Conservation (phyloP, 2,329 filamentous ascomycete species). For the Esteya vermicola region DNA sequence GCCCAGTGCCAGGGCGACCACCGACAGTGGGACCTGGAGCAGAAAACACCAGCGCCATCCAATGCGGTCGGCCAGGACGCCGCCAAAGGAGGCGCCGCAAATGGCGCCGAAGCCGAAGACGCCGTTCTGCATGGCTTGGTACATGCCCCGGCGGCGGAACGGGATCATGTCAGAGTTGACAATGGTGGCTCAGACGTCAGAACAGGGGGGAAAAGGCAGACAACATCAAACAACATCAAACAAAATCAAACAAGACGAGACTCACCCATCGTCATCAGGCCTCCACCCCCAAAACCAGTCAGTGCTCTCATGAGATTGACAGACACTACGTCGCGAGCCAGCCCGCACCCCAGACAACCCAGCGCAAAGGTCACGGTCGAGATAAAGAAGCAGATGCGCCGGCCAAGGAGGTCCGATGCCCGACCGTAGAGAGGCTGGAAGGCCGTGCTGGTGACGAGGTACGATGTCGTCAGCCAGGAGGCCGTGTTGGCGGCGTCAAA, state of each 20-base stretch:
- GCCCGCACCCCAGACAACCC: conserved; percentile 36
- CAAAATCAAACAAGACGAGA: not conserved
- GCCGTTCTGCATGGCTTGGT: conserved; percentile 62
- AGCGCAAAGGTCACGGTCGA: conserved; percentile 25
- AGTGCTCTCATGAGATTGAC: conserved; percentile 37
- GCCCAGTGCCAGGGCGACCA: conserved; percentile 27
- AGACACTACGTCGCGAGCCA: conserved; percentile 32
- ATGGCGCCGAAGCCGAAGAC: conserved; percentile 56
- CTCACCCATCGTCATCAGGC: conserved; percentile 49
- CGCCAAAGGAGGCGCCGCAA: conserved; percentile 55
- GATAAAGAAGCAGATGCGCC: conserved; percentile 50
- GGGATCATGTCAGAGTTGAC: conserved; percentile 58
- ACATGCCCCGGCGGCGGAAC: conserved; percentile 54
- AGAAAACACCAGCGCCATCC: conserved; percentile 58
- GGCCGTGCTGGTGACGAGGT: conserved; percentile 40
- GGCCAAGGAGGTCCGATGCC: conserved; percentile 44
- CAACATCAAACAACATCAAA: too few relatives aligned
- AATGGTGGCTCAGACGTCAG: conserved; percentile 57
- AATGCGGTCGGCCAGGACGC: conserved; percentile 47
- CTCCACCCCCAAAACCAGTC: conserved; percentile 49
- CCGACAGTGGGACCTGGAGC: conserved; percentile 45
- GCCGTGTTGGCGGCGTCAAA: conserved; percentile 32
- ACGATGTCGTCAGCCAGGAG: conserved; percentile 37
- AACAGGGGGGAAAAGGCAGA: too few relatives aligned
- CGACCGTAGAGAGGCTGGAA: conserved; percentile 49